Conservation (phyloP, 257 asterid species). For the Ligustrum vulgare region DNA sequence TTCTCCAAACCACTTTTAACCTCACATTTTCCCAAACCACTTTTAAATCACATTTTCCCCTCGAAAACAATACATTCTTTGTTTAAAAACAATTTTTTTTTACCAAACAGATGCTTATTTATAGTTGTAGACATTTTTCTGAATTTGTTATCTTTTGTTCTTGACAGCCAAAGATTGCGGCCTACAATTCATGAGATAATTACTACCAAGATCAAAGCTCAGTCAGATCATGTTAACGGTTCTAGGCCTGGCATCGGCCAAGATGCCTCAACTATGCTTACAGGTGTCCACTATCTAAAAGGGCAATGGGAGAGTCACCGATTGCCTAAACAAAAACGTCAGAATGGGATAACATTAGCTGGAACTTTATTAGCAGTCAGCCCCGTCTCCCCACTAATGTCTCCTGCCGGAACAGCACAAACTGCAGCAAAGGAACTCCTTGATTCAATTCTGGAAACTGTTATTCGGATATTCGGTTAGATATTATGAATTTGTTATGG, state of each 20-base stretch:
- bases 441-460: conserved; percentile 76
- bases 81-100: too few species aligned
- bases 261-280: conserved; percentile 49
- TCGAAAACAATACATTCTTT: too few species aligned
- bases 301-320: conserved; percentile 70
- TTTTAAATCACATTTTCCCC: too few species aligned
- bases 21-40: too few species aligned
- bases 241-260: conserved; percentile 63
- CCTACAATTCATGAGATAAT: conserved; percentile 91
- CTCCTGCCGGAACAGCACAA: conserved; percentile 93
- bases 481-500: conserved; percentile 23
- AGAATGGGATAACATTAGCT: conserved; percentile 62
- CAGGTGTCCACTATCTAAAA: conserved; percentile 71
- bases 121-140: conserved; percentile 17
- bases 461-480: conserved; percentile 85
- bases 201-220: conserved; percentile 79
- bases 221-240: conserved; percentile 56
- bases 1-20: too few species aligned
- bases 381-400: conserved; percentile 91
- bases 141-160: conserved; percentile 5
- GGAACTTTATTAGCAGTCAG: conserved; percentile 76
- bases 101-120: background rate
- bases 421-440: conserved; percentile 84
- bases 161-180: conserved; percentile 84
- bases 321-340: conserved; percentile 65